Evolutionary conservation across 2,329 filamentous ascomycete genomes (phyloP).

Genomic region (Paraconiothyrium sp.): DNA sequence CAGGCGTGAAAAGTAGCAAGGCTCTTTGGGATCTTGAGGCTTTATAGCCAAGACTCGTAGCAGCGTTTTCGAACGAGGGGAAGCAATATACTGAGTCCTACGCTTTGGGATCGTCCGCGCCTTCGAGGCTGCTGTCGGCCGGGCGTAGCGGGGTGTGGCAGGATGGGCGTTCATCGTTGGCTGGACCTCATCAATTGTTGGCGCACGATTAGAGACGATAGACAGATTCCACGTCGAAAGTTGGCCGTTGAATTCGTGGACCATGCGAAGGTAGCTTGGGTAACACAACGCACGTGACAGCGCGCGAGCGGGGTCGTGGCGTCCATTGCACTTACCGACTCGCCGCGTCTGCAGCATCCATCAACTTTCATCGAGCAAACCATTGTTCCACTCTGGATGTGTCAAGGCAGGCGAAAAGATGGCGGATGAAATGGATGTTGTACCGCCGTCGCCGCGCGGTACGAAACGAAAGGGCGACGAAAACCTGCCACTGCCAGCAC

Average conservation of each 20-base stretch:
- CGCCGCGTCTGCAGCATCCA: constrained; percentile 17
- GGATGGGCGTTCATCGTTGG: neutral
- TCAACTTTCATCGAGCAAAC: neutral
- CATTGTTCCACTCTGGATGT: neutral
- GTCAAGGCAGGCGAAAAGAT: constrained; percentile 26
- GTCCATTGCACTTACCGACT: constrained; percentile 21
- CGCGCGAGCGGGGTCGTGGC: constrained; percentile 31
- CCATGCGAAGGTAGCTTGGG: neutral
- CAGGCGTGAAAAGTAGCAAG: neutral
- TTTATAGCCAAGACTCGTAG: neutral
- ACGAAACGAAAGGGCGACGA: constrained; percentile 50
- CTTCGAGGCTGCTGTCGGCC: neutral
- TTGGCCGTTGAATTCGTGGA: too few relatives aligned
- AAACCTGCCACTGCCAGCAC: constrained; percentile 45
- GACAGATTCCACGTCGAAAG: too few relatives aligned
- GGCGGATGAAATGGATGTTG: constrained; percentile 43
- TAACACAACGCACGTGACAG: constrained; percentile 23
- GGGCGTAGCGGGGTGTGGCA: neutral
- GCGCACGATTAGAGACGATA: too few relatives aligned
- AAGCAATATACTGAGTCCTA: neutral
- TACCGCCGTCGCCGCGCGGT: constrained; percentile 40
- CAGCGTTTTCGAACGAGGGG: neutral
- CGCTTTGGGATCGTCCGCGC: neutral
- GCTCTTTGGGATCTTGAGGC: neutral
- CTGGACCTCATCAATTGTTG: neutral